These are phyloP conservation scores for Scytalidium sp. DNA, from an alignment of 2,329 filamentous ascomycete species.

Conservation along the genomic window DNA sequence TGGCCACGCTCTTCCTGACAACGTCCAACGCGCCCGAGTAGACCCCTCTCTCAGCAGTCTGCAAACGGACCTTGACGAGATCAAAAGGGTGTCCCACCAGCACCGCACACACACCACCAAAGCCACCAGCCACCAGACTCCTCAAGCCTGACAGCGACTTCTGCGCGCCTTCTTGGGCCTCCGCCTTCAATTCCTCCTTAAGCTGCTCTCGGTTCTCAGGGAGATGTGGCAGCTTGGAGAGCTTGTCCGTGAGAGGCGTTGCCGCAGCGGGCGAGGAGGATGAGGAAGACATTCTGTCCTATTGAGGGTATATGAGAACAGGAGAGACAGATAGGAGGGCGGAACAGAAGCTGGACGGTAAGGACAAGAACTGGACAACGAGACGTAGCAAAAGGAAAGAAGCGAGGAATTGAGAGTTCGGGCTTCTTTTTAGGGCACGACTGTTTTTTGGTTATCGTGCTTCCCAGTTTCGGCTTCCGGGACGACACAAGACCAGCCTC, in stretches of 20 bases:
- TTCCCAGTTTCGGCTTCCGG: not conserved
- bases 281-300: slow-evolving; percentile 19
- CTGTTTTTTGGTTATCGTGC: not conserved
- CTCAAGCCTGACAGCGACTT: slow-evolving; percentile 60
- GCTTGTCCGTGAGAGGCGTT: slow-evolving; percentile 19
- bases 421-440: not conserved
- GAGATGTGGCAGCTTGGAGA: slow-evolving; percentile 29
- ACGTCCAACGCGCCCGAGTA: slow-evolving; percentile 91
- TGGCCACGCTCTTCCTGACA: slow-evolving; percentile 80
- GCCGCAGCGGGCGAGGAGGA: slow-evolving; percentile 17
- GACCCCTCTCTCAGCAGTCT: slow-evolving; percentile 91
- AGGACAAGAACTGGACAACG: not conserved
- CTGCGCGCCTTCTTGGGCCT: slow-evolving; percentile 14
- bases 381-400: not conserved
- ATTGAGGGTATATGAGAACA: not conserved
- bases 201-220: slow-evolving; percentile 29
- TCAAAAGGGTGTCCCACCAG: slow-evolving; percentile 96
- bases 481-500: not conserved
- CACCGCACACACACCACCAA: slow-evolving; percentile 91
- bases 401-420: not conserved
- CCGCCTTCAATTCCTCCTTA: slow-evolving; percentile 24
- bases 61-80: slow-evolving; percentile 93
- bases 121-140: slow-evolving; percentile 84
- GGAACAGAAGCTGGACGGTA: not conserved
- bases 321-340: not conserved